A percentile compares a stretch with the other conserved stretches of the same genome.
Evolutionary conservation across 2,329 filamentous ascomycete species (phyloP).

Genomic region (Aureobasidium musti): DNA sequence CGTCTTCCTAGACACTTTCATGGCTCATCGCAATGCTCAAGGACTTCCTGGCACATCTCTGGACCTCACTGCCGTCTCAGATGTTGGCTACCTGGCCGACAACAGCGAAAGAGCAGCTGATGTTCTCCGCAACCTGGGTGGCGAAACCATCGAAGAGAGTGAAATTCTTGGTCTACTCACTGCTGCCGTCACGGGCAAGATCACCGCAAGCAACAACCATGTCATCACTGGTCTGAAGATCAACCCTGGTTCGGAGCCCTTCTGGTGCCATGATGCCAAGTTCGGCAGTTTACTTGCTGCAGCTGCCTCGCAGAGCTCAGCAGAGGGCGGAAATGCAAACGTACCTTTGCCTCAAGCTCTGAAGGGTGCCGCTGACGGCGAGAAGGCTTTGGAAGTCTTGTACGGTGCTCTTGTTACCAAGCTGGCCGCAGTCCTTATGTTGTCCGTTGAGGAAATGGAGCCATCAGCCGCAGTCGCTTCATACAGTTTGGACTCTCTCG

Average conservation of each 20-base stretch:
- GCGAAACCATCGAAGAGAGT: conserved; percentile 12
- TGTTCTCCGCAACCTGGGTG: conserved; percentile 13
- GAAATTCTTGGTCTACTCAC: conserved; percentile 22
- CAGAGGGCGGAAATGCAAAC: background rate
- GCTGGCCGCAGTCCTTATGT: conserved; percentile 19
- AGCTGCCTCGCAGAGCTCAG: background rate
- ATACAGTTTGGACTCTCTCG: conserved; percentile 31
- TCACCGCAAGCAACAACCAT: conserved; percentile 17
- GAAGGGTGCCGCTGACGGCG: background rate
- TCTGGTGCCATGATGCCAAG: conserved; percentile 22
- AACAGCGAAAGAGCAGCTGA: conserved; percentile 29
- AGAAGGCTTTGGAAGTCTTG: conserved; percentile 14
- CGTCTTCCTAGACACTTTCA: conserved; percentile 33
- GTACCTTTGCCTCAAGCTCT: conserved; percentile 3
- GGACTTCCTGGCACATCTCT: conserved; percentile 53
- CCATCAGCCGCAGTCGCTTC: background rate
- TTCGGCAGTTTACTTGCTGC: conserved; percentile 4
- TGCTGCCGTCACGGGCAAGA: conserved; percentile 15
- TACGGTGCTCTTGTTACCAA: conserved; percentile 15
- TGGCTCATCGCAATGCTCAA: conserved; percentile 44
- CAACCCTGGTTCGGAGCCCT: conserved; percentile 9
- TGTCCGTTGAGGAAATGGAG: conserved; percentile 26
- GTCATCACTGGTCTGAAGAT: conserved; percentile 25
- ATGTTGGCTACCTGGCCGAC: conserved; percentile 41
- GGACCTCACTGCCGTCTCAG: conserved; percentile 55